Evolutionary conservation across 352 stramenopile species (phyloP), one percentile per base, ranked within the genome.

Genomic region (Globisporangium splendens): DNA sequence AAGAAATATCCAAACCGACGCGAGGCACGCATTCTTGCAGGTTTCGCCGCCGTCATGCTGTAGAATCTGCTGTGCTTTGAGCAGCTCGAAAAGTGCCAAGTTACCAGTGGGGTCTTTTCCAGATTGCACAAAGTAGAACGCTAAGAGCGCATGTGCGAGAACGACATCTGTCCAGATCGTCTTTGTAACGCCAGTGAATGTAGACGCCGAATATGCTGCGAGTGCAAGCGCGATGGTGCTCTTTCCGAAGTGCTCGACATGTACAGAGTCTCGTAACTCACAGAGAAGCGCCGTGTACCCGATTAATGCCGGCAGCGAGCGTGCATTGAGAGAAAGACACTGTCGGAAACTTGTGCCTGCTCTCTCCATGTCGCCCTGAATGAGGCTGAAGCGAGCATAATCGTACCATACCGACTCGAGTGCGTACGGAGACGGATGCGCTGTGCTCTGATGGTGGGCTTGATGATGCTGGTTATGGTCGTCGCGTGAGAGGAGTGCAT

Each of bases 1-100:
- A 39, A 93, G 51, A 8, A 73, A 62, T 64, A 91, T 67, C 81
- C 85, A 94, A 14, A 89, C 75, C 0, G 80, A 62, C 41, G 69
- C 73, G 18, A 80, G 31, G 44, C 73, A 77, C 4, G 58, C 63
- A 22, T 43, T 48, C n/a, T 68, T 46, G 52, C 53, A 61, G 17
- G n/a, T 35, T 18, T 65, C 61, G 15, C 28, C 48, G 13, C 58
- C 56, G 42, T 55, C 53, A 18, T 12, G 59, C 50, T 67, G 59
- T 14, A 85, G 58, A n/a, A 68, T 50, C 39, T 78, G 59, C 38
- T 83, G 73, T 3, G 85, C 79, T 44, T 78, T 75, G 13, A 91
- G 62, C 35, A 93, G 61, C 64, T 94, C 83, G 46, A 91, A 79
- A 13, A 83, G 65, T 18, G 70, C 58, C 22, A 91, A 59, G 53